These are phyloP conservation scores for Diaporthe caulivora DNA, from an alignment of 2,329 filamentous ascomycete genomes.

Conservation along the genomic window DNA sequence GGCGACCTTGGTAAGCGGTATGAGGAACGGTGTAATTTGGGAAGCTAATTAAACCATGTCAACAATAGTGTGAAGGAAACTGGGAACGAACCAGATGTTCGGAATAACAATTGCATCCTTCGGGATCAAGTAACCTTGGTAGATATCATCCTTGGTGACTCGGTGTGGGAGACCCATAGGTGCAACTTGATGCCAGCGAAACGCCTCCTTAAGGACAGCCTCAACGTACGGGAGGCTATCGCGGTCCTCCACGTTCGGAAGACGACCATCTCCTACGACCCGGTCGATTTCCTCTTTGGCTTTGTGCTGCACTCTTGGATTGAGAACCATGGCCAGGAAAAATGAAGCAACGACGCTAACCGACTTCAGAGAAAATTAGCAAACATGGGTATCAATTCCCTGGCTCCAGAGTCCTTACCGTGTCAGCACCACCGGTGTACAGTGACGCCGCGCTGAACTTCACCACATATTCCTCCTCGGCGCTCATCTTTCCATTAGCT, in stretches of 20 bases:
- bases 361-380: constrained; percentile 30
- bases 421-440: constrained; percentile 49
- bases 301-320: constrained; percentile 57
- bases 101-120: constrained; percentile 42
- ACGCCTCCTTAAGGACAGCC: constrained; percentile 48
- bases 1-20: not conserved
- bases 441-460: constrained; percentile 38
- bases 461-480: constrained; percentile 17
- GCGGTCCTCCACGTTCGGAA: constrained; percentile 47
- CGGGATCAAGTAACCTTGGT: constrained; percentile 46
- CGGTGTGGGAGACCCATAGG: constrained; percentile 54
- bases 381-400: too few relatives aligned
- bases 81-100: constrained; percentile 41
- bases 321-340: constrained; percentile 60
- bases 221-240: constrained; percentile 48
- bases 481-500: not conserved
- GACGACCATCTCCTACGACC: constrained; percentile 45
- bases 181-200: constrained; percentile 49
- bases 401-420: constrained; percentile 45
- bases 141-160: constrained; percentile 48
- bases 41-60: not conserved
- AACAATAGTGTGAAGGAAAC: not conserved
- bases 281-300: constrained; percentile 40
- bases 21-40: not conserved
- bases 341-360: constrained; percentile 54